phyloP scores from a whole-genome alignment of 768 basidiomycete species.

The Dentipellis sp. region DNA sequence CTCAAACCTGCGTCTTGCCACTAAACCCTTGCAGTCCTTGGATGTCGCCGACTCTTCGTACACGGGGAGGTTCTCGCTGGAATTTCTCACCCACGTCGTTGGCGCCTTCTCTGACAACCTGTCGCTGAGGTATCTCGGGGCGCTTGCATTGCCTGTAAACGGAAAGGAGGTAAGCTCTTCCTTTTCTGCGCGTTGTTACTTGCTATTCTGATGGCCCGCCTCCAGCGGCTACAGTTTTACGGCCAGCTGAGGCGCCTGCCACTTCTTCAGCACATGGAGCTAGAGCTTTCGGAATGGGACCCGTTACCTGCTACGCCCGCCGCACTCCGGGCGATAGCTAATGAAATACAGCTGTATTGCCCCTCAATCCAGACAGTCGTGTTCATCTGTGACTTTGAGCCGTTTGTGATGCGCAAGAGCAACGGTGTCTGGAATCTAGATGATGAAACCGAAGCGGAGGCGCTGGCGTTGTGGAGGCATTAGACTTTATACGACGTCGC shows the following conservation, averaged over 20 bases:
- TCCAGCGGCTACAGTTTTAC: conserved; percentile 53
- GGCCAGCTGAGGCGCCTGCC: conserved; percentile 45
- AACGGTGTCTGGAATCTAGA: conserved; percentile 22
- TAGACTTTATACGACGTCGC: too few relatives aligned
- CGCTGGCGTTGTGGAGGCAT: too few relatives aligned
- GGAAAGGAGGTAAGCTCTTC: conserved; percentile 36
- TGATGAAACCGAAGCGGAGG: conserved; percentile 12
- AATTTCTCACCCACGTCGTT: conserved; percentile 37
- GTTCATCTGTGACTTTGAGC: conserved; percentile 58
- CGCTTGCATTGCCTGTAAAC: conserved; percentile 51
- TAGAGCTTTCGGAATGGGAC: conserved; percentile 59
- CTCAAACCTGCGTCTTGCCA: conserved; percentile 35
- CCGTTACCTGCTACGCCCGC: conserved; percentile 42
- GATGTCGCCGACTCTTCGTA: conserved; percentile 59
- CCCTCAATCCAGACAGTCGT: conserved; percentile 41
- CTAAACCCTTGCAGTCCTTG: conserved; percentile 36
- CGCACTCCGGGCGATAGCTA: conserved; percentile 48
- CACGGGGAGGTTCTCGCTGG: conserved; percentile 42
- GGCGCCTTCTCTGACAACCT: conserved; percentile 22
- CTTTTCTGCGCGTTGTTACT: background rate
- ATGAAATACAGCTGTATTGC: conserved; percentile 54
- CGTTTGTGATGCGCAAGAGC: conserved; percentile 34
- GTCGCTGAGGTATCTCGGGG: conserved; percentile 49
- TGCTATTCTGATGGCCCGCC: background rate
- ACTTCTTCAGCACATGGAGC: conserved; percentile 44